Evolutionary conservation across 2,329 filamentous ascomycete species (phyloP).

Genomic region (Botrytis squamosa): DNA sequence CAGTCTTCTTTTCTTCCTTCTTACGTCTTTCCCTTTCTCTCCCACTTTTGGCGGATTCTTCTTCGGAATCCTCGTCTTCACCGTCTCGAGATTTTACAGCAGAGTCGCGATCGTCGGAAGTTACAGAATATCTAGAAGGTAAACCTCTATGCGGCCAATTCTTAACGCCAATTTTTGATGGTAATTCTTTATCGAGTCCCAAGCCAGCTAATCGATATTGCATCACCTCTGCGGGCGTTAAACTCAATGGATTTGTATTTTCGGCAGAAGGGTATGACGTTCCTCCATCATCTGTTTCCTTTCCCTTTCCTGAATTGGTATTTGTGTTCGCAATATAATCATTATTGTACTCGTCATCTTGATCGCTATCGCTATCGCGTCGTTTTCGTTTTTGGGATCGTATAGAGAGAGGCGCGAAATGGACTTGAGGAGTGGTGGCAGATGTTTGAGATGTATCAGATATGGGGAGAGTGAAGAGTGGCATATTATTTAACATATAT

Average conservation of each 20-base stretch:
- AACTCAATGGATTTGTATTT: constrained; percentile 54
- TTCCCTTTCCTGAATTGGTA: not conserved
- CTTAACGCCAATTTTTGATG: constrained; percentile 34
- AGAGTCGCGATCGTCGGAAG: not conserved
- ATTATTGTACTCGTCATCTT: not conserved
- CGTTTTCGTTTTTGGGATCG: constrained; percentile 22
- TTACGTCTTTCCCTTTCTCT: constrained; percentile 16
- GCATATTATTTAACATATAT: constrained; percentile 24
- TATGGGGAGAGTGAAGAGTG: constrained; percentile 34
- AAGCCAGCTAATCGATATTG: constrained; percentile 57
- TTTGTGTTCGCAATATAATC: constrained; percentile 1
- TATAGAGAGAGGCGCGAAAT: constrained; percentile 24
- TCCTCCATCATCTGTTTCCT: not conserved
- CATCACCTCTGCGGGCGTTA: constrained; percentile 50
- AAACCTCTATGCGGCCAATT: constrained; percentile 54
- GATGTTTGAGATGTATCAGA: constrained; percentile 23
- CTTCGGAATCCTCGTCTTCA: constrained; percentile 21
- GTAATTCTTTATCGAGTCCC: constrained; percentile 47
- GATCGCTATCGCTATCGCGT: constrained; percentile 7
- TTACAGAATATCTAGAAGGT: constrained; percentile 23
- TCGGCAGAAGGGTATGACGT: constrained; percentile 20
- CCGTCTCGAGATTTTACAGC: not conserved
- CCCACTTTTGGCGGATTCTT: constrained; percentile 27
- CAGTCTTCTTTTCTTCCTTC: constrained; percentile 20
- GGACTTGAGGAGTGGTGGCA: constrained; percentile 19